Evolutionary conservation across 345 rosid species (phyloP), one percentile per base, ranked within the genome.

Genomic region (Eucalyptus rudis): DNA sequence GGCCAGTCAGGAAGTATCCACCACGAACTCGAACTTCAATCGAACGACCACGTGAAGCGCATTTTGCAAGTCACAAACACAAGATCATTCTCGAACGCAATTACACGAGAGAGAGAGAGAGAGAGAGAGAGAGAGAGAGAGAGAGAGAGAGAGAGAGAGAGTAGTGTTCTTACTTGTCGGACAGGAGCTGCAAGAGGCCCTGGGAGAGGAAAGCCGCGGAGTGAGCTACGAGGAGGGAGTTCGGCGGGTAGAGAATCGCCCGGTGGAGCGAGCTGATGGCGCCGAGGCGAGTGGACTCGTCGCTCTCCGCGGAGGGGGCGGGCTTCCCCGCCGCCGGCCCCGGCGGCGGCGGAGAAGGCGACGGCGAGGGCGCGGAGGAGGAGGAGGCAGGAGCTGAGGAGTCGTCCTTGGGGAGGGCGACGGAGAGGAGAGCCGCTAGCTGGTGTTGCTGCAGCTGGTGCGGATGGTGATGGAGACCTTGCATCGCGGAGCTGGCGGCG

Each of bases 241-340:
- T 96, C 13, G 95, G 99, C 89, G 96, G 97, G 89, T 92, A 96
- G 66, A 94, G 92, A 89, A 97, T 93, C 66, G 98, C 97, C 87
- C 98, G 95, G 90, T 96, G 98, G 87, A 97, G 99, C 29, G 98
- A 96, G 92, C 90, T 94, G 88, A 96, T 91, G 54, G 99, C 96
- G 87, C 92, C 92, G 83, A 96, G 92, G 50, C 99, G 96, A 71
- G 95, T 90, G 4, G 98, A 92, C 59, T 97, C 97, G 86, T 81
- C 93, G 88, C 90, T 92, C 54, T 94, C 96, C n/a, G 92, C 90
- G 86, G 91, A 66, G 17, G 88, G 50, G 79, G 88, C 51, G 59
- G 87, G 84, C 71, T 88, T 10, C 49, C 87, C n/a, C n/a, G n/a
- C n/a, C n/a, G n/a, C n/a, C n/a, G n/a, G n/a, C n/a, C n/a, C 91